phyloP scores from a whole-genome alignment of 768 basidiomycete genomes.

The Trametes gibbosa region DNA sequence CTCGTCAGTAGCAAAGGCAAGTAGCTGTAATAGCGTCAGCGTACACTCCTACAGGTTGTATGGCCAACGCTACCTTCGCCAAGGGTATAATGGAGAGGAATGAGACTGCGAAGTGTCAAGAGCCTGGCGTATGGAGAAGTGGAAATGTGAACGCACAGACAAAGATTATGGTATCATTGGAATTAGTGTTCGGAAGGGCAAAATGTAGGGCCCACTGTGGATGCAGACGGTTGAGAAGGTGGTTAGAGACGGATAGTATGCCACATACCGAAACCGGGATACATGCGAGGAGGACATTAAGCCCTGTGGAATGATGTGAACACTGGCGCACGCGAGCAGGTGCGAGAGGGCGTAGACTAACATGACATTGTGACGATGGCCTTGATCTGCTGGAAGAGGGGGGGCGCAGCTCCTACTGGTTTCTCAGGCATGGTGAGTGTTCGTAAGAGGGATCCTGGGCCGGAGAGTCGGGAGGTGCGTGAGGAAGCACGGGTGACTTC shows the following conservation, averaged over 20 bases:
- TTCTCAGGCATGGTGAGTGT: constrained; percentile 14
- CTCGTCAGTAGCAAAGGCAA: constrained; percentile 86
- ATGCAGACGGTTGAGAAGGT: not conserved
- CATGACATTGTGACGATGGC: constrained; percentile 59
- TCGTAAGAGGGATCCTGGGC: not conserved
- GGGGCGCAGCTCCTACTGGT: constrained; percentile 44
- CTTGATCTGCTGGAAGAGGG: constrained; percentile 43
- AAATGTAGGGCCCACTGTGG: constrained; percentile 74
- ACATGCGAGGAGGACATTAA: constrained; percentile 69
- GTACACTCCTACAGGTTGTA: no score
- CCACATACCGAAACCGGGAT: constrained; percentile 63
- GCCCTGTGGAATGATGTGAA: constrained; percentile 39
- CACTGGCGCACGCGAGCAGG: not conserved
- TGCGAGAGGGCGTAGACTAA: constrained; percentile 32
- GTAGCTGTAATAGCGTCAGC: constrained; percentile 41
- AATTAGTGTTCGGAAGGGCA: constrained; percentile 38
- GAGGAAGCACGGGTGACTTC: not conserved
- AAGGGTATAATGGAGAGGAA: constrained; percentile 84
- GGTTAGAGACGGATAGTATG: constrained; percentile 14
- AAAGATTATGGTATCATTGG: constrained; percentile 61
- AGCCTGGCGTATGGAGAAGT: not conserved
- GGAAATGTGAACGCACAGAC: constrained; percentile 51
- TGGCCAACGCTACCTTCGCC: constrained; percentile 53
- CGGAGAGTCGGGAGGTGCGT: constrained; percentile 2
- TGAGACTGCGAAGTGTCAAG: constrained; percentile 44